Base-by-base conservation (phyloP, 495 filamentous ascomycete genomes). In the Aspergillus sclerotiicarbonarius region DNA sequence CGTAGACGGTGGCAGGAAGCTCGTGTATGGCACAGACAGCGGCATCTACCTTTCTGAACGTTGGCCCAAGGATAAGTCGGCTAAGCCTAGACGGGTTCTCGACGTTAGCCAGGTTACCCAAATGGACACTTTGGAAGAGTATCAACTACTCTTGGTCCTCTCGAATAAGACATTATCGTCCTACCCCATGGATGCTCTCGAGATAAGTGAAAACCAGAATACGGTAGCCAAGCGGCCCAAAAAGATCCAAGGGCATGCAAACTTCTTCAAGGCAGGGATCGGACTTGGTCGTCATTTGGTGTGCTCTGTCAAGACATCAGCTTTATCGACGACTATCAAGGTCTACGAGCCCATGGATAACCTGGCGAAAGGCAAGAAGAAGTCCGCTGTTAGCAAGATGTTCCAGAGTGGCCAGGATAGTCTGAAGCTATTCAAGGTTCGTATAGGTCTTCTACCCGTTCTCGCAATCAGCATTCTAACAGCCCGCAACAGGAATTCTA, bases 191-290 rank as follows among this genome's bases (percentile, higher is more conserved):
- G 84, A 90, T 53, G 91, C 89, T n/a, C 76, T 91, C 30, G 91
- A 97, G 65, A 82, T 88, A 4, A 85, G 86, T 51, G 94, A 98
- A 65, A 76, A 76, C 37, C 83, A 82, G 46, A 87, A 86, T 44
- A 76, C 87, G 32, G 75, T 91, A 48, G 79, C 87, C 15, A 96
- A 96, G 68, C 80, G 91, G 18, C 89, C 91, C n/a, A 95, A 93
- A 80, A 96, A 96, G 78, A 97, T 99, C 65, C 92, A 92, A 67
- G 90, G 89, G 59, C 91, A 96, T 74, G 93, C 92, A 70, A 96
- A 93, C 74, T 98, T 97, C 76, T 98, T 99, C 86, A 96, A 92
- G 71, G 87, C 90, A 46, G 95, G 95, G 21, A 92, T 97, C 62
- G 97, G 94, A 68, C 82, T 96, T 20, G 93, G 95, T 50, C 85